Evolutionary conservation across 2,329 filamentous ascomycete genomes (phyloP).

Genomic region (Bipolaris cookei): DNA sequence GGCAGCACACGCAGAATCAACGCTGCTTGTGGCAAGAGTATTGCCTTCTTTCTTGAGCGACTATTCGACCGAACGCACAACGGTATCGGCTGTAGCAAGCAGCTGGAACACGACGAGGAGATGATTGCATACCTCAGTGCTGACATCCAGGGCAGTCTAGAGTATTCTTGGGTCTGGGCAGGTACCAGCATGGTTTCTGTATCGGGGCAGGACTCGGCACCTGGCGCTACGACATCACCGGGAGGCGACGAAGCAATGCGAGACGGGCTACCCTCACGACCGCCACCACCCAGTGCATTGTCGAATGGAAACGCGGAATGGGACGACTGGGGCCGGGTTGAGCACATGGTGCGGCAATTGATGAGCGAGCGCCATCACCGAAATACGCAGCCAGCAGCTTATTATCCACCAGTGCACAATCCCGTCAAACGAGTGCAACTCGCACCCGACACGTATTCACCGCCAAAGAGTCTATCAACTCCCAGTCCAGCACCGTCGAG

Average conservation of each 20-base stretch:
- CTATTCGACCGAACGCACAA: constrained; percentile 64
- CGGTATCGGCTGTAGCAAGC: constrained; percentile 46
- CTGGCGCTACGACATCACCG: constrained; percentile 18
- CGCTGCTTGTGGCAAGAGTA: constrained; percentile 77
- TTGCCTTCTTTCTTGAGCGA: constrained; percentile 78
- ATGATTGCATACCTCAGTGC: constrained; percentile 84
- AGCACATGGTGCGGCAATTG: constrained; percentile 66
- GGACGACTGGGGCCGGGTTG: constrained; percentile 80
- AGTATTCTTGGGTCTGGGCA: constrained; percentile 82
- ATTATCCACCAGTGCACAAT: constrained; percentile 48
- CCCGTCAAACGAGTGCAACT: constrained; percentile 48
- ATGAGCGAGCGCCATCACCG: constrained; percentile 54
- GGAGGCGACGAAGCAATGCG: constrained; percentile 37
- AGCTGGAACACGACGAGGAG: constrained; percentile 76
- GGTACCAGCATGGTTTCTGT: constrained; percentile 49
- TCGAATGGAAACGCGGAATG: constrained; percentile 69
- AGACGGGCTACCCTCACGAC: constrained; percentile 56
- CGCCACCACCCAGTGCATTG: constrained; percentile 58
- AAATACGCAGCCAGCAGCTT: constrained; percentile 32
- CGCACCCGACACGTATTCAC: constrained; percentile 30
- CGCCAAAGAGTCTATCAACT: constrained; percentile 25
- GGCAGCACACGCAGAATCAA: constrained; percentile 75
- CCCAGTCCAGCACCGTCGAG: constrained; percentile 44
- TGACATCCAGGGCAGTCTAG: constrained; percentile 80
- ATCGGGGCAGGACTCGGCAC: constrained; percentile 13